phyloP scores from a whole-genome alignment of 768 basidiomycete genomes.

The Leucocoprinus leucothites region DNA sequence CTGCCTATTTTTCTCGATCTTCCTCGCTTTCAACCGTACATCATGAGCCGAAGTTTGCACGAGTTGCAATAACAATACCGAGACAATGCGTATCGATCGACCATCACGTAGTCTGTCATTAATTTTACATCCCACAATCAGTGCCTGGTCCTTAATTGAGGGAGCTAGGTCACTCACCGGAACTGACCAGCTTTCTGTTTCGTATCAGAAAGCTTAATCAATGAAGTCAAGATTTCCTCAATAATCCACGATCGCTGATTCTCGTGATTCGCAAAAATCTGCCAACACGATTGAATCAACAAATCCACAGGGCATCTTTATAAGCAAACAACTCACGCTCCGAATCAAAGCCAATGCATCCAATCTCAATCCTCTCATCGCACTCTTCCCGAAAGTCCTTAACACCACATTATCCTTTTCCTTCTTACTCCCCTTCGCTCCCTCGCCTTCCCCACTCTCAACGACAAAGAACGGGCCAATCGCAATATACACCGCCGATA shows the following conservation, averaged over 20 bases:
- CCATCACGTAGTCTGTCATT: constrained; percentile 85
- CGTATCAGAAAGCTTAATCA: constrained; percentile 86
- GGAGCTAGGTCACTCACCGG: constrained; percentile 45
- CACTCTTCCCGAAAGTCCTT: constrained; percentile 69
- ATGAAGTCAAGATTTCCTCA: constrained; percentile 90
- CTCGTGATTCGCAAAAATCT: constrained; percentile 92
- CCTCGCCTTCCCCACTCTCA: constrained; percentile 56
- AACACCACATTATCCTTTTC: constrained; percentile 60
- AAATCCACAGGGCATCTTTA: neutral
- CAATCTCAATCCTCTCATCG: constrained; percentile 78
- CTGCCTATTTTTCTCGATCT: constrained; percentile 59
- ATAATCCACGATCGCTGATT: constrained; percentile 95
- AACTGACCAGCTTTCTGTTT: constrained; percentile 92
- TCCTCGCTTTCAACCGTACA: constrained; percentile 66
- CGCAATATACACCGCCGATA: constrained; percentile 88
- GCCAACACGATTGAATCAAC: constrained; percentile 2
- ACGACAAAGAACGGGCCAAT: constrained; percentile 93
- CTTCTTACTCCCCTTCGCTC: constrained; percentile 32
- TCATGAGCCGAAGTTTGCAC: constrained; percentile 93
- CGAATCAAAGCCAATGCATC: constrained; percentile 83
- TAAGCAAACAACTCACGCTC: constrained; percentile 54
- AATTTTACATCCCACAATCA: constrained; percentile 1
- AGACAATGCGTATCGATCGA: constrained; percentile 88
- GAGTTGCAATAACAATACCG: constrained; percentile 91
- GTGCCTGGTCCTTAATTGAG: neutral